Conservation (phyloP, 345 rosid genomes). For the Eucalyptus tenuipes region DNA sequence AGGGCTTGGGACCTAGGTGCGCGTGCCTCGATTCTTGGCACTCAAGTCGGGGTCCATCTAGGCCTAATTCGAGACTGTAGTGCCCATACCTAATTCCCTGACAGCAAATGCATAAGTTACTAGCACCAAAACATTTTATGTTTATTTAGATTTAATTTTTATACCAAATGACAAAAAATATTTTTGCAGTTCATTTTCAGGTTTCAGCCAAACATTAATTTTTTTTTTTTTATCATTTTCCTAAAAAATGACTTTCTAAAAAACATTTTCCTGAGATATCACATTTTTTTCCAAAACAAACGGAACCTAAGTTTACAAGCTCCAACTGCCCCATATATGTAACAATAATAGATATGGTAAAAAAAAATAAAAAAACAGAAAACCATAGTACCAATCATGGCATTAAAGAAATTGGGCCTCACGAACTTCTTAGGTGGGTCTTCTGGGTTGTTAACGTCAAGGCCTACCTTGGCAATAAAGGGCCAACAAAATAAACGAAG, state of each 20-base stretch:
- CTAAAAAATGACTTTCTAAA: neutral
- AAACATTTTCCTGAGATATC: neutral
- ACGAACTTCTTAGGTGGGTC: neutral
- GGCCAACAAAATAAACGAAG: neutral
- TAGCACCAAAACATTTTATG: neutral
- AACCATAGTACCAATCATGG: neutral
- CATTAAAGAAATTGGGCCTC: neutral
- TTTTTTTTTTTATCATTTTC: too few species aligned
- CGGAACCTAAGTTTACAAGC: neutral
- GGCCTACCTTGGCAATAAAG: neutral
- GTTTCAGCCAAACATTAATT: too few species aligned
- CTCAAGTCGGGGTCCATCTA: neutral
- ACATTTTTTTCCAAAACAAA: too few species aligned
- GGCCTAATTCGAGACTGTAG: neutral
- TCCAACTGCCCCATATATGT: neutral
- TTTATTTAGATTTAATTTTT: neutral
- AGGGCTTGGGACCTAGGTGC: neutral
- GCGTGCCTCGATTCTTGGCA: fast-evolving
- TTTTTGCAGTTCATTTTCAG: too few species aligned
- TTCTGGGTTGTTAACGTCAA: neutral
- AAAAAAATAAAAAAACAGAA: neutral
- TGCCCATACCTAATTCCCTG: fast-evolving
- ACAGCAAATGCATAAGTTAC: neutral
- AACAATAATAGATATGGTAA: neutral
- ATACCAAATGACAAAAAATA: neutral